Conservation (phyloP, 805 yeast species). For the Starmerella scarabaei region DNA sequence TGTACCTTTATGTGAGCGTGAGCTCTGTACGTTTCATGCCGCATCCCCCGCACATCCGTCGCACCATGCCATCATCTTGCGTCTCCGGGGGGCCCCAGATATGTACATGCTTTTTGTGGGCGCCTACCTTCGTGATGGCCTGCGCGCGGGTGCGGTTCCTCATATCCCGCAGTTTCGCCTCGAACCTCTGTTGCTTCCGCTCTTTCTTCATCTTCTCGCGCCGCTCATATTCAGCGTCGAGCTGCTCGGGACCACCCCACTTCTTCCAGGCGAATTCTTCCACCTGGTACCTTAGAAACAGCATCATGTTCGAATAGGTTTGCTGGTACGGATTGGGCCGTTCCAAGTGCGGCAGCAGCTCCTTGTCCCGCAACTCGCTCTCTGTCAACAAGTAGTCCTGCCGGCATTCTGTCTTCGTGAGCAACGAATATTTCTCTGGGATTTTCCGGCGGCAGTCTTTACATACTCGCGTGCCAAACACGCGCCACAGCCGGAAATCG, state of each 20-base stretch:
- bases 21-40: conserved; percentile 20
- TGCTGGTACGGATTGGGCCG: conserved; percentile 90
- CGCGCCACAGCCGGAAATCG: conserved; percentile 54
- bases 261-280: conserved; percentile 85
- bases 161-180: conserved; percentile 72
- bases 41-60: conserved; percentile 18
- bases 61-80: conserved; percentile 15
- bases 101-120: conserved; percentile 51
- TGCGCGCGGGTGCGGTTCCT: conserved; percentile 85
- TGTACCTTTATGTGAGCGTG: not conserved
- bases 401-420: conserved; percentile 90
- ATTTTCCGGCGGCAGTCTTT: conserved; percentile 52
- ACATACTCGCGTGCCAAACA: conserved; percentile 67
- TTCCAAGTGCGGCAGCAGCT: conserved; percentile 60
- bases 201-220: conserved; percentile 60
- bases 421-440: conserved; percentile 79
- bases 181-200: conserved; percentile 67
- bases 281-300: conserved; percentile 80
- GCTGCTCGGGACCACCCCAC: conserved; percentile 83
- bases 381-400: conserved; percentile 90
- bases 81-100: conserved; percentile 41
- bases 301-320: conserved; percentile 82
- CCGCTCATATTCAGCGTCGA: conserved; percentile 86
- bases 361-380: conserved; percentile 68
- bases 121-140: conserved; percentile 53